Conservation (phyloP, 352 stramenopile species). For the Phytopythium cucurbitacearum region DNA sequence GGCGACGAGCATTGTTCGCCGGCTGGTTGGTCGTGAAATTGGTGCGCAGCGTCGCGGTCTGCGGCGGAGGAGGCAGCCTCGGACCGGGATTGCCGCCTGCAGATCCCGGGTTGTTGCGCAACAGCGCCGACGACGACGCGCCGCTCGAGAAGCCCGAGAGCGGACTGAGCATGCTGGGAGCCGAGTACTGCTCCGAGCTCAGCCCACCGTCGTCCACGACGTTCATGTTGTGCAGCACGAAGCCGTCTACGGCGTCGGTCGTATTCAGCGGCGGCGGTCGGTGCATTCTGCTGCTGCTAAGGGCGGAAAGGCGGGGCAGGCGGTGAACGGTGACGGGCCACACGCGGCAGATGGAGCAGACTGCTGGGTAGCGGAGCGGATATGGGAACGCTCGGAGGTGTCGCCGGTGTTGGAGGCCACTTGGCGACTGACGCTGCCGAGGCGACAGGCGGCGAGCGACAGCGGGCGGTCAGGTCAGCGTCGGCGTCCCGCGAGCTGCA, state of each 20-base stretch:
- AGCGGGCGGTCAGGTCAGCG: too few relatives aligned
- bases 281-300: slow-evolving; percentile 13
- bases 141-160: slow-evolving; percentile 35
- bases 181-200: slow-evolving; percentile 27
- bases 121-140: slow-evolving; percentile 26
- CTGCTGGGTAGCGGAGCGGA: too few relatives aligned
- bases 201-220: slow-evolving; percentile 37
- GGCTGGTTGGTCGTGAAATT: slow-evolving; percentile 50
- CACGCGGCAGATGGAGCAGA: too few relatives aligned
- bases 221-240: slow-evolving; percentile 38
- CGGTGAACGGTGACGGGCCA: too few relatives aligned
- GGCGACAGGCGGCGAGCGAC: too few relatives aligned
- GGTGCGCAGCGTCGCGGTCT: slow-evolving; percentile 48
- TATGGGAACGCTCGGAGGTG: too few relatives aligned
- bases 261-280: slow-evolving; percentile 6
- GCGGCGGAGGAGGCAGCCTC: slow-evolving; percentile 33
- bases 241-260: slow-evolving; percentile 14
- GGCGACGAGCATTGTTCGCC: too few relatives aligned
- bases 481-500: too few relatives aligned
- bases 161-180: slow-evolving; percentile 29
- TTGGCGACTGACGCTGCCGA: too few relatives aligned
- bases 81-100: slow-evolving; percentile 16
- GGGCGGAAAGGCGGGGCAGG: background rate
- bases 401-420: too few relatives aligned
- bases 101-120: slow-evolving; percentile 5